These are phyloP conservation scores for Dittrichia graveolens DNA, from an alignment of 129 eudicot species.

Conservation along the genomic window DNA sequence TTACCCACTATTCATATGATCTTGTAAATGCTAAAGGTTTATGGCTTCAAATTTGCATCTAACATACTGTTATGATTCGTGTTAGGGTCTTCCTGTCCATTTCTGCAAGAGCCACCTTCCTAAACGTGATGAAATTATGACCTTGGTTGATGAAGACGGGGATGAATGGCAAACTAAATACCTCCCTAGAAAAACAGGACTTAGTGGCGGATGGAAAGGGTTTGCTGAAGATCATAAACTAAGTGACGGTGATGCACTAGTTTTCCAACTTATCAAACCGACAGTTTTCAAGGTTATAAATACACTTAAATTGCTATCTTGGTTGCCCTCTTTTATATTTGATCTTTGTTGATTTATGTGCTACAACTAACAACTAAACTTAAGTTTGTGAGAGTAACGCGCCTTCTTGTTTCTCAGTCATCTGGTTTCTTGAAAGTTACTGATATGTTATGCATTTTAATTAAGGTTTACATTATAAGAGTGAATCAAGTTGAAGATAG, in stretches of 20 bases:
- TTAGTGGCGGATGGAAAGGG: constrained; percentile 95
- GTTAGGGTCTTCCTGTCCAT: constrained; percentile 64
- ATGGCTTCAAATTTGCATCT: not conserved
- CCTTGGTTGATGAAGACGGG: constrained; percentile 66
- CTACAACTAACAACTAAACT: too few species aligned
- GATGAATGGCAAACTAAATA: constrained; percentile 71
- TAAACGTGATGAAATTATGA: constrained; percentile 52
- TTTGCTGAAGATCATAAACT: constrained; percentile 79
- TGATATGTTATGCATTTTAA: constrained; percentile 10
- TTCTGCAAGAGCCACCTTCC: constrained; percentile 70
- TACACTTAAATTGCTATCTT: not conserved
- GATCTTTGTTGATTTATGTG: too few species aligned
- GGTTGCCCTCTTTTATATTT: not conserved
- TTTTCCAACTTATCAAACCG: constrained; percentile 64
- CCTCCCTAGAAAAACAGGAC: constrained; percentile 75
- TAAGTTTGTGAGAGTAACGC: too few species aligned
- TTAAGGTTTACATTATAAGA: constrained; percentile 66
- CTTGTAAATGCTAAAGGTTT: not conserved
- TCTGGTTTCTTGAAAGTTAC: not conserved
- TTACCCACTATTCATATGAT: not conserved
- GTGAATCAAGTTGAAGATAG: constrained; percentile 52
- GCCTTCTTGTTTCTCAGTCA: too few species aligned
- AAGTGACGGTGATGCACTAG: constrained; percentile 88
- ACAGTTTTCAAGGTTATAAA: constrained; percentile 62
- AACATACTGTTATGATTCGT: constrained; percentile 8